Conservation (phyloP, 306 rosid species). For the Vigna reflexopilosa region DNA sequence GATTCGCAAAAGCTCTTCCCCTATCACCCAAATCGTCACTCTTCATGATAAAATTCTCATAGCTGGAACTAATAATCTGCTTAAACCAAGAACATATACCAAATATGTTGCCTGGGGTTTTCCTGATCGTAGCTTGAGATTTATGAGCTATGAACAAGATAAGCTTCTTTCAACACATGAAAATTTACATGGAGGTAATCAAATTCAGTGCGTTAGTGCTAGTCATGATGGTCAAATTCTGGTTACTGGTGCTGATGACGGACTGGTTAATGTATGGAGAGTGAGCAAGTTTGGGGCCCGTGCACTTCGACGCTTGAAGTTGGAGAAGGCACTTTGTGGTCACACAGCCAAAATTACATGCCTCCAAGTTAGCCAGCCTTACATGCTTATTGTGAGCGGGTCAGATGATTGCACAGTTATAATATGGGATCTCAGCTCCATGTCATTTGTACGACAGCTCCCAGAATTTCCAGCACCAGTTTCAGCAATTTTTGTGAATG, state of each 20-base stretch:
- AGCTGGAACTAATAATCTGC: conserved; percentile 73
- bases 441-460: conserved; percentile 92
- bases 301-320: conserved; percentile 64
- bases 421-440: conserved; percentile 97
- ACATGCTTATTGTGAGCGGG: conserved; percentile 96
- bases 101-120: conserved; percentile 98
- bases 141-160: conserved; percentile 93
- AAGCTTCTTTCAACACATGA: conserved; percentile 95
- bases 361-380: conserved; percentile 96
- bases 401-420: conserved; percentile 95
- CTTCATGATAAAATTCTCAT: conserved; percentile 83
- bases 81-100: conserved; percentile 92
- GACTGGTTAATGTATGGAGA: conserved; percentile 94
- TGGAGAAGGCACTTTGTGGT: conserved; percentile 93
- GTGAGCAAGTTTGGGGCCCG: conserved; percentile 76
- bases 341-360: conserved; percentile 88
- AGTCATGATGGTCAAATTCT: conserved; percentile 91
- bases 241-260: conserved; percentile 98
- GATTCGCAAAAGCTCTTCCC: conserved; percentile 76
- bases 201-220: conserved; percentile 82
- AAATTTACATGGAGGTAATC: conserved; percentile 93
- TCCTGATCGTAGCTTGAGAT: conserved; percentile 95
- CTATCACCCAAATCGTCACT: conserved; percentile 87
- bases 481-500: conserved; percentile 90
- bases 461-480: conserved; percentile 89